These are phyloP conservation scores for Lactifluus subvellereus DNA, from an alignment of 768 basidiomycete genomes.

Conservation along the genomic window DNA sequence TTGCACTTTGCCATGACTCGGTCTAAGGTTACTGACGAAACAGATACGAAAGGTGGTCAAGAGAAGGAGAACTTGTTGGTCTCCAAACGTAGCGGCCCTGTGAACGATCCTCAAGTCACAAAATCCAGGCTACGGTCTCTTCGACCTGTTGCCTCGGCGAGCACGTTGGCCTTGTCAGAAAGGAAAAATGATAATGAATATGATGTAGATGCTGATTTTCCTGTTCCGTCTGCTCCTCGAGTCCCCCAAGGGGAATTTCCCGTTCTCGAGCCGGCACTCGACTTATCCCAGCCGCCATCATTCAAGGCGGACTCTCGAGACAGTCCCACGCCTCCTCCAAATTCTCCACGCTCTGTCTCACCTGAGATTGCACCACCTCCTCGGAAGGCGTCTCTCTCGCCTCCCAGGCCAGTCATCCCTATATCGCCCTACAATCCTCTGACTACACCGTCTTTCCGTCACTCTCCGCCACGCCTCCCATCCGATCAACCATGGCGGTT, in stretches of 20 bases:
- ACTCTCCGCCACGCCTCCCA: constrained; percentile 67
- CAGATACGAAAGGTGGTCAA: constrained; percentile 57
- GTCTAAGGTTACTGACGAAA: neutral
- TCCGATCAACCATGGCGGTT: constrained; percentile 81
- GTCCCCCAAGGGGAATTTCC: constrained; percentile 23
- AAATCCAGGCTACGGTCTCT: constrained; percentile 24
- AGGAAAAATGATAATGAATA: constrained; percentile 21
- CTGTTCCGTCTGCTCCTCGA: constrained; percentile 18
- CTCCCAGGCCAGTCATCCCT: constrained; percentile 37
- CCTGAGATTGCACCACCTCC: constrained; percentile 7
- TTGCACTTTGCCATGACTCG: constrained; percentile 6
- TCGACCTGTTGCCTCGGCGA: constrained; percentile 21
- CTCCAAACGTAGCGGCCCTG: constrained; percentile 22
- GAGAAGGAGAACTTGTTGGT: constrained; percentile 40
- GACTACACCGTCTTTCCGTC: constrained; percentile 69
- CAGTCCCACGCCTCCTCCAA: constrained; percentile 24
- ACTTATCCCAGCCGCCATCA: constrained; percentile 15
- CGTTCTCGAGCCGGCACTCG: constrained; percentile 16
- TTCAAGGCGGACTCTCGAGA: constrained; percentile 14
- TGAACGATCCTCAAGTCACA: neutral
- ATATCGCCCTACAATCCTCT: constrained; percentile 74
- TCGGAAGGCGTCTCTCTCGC: constrained; percentile 26
- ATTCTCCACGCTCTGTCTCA: constrained; percentile 20
- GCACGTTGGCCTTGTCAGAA: constrained; percentile 16
- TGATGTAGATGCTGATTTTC: constrained; percentile 18